Conservation (phyloP, 192 early-diverging fungal species). For the Anaeromyces robustus region DNA sequence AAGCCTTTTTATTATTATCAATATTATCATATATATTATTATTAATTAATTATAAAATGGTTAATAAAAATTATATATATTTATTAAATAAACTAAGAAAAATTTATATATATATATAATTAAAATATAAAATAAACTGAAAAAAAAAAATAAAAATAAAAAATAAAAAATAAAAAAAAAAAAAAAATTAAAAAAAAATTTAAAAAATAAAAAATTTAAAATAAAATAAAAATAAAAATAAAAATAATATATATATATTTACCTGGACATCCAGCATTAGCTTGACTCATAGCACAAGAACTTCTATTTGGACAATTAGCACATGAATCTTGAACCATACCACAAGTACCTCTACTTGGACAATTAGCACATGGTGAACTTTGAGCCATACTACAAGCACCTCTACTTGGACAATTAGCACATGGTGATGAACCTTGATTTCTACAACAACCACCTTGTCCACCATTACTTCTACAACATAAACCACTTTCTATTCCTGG, state of each 20-base stretch:
- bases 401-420: background rate
- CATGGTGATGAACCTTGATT: background rate
- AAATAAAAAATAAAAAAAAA: no score
- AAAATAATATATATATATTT: background rate
- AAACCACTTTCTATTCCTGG: background rate
- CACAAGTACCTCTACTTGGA: background rate
- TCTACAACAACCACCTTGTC: background rate
- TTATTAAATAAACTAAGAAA: no score
- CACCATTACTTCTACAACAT: background rate
- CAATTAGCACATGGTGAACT: background rate
- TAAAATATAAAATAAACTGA: no score
- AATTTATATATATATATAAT: no score
- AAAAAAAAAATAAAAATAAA: no score
- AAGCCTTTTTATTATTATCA: conserved; percentile 34
- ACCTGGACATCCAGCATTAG: background rate
- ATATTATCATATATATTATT: no score
- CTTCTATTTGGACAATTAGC: background rate
- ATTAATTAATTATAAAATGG: no score
- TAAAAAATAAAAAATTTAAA: no score
- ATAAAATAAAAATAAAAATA: no score
- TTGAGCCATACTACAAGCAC: background rate
- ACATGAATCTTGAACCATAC: background rate
- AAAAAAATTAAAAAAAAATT: no score
- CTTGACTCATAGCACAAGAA: background rate
- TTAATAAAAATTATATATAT: no score